A percentile compares a stretch with the other conserved stretches of the same genome.
Conservation (phyloP, 176 grass and related monocot species). For the Olyra latifolia region DNA sequence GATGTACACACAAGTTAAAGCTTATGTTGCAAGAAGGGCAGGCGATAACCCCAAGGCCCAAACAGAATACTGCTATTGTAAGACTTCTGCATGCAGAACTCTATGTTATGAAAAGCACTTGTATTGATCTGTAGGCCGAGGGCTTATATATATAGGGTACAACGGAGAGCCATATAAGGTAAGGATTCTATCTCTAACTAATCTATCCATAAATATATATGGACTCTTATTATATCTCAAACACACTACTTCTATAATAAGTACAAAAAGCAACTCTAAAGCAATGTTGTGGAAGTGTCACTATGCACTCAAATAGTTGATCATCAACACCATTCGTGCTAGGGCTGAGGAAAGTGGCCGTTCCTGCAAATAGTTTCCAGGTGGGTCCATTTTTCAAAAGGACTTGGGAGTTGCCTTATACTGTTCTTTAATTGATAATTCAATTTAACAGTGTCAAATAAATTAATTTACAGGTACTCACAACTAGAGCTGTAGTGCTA, state of each 20-base stretch:
- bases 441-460: conserved; percentile 21
- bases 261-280: conserved; percentile 2
- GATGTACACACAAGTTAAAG: neutral
- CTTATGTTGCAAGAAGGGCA: conserved; percentile 3
- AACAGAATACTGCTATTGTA: neutral
- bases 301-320: neutral
- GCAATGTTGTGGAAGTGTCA: neutral
- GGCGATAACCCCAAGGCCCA: neutral
- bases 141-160: too few species aligned
- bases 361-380: neutral
- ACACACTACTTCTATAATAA: neutral
- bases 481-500: conserved; percentile 55
- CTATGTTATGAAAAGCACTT: neutral
- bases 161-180: too few species aligned
- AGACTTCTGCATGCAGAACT: neutral
- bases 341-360: neutral
- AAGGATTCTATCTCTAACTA: too few species aligned
- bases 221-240: too few species aligned
- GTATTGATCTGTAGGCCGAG: too few species aligned
- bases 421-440: neutral
- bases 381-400: neutral
- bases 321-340: neutral
- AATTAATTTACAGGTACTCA: conserved; percentile 48
- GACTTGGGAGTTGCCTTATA: neutral
- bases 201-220: too few species aligned